phyloP scores from a whole-genome alignment of 768 basidiomycete genomes.

The Agrocybe pediades region DNA sequence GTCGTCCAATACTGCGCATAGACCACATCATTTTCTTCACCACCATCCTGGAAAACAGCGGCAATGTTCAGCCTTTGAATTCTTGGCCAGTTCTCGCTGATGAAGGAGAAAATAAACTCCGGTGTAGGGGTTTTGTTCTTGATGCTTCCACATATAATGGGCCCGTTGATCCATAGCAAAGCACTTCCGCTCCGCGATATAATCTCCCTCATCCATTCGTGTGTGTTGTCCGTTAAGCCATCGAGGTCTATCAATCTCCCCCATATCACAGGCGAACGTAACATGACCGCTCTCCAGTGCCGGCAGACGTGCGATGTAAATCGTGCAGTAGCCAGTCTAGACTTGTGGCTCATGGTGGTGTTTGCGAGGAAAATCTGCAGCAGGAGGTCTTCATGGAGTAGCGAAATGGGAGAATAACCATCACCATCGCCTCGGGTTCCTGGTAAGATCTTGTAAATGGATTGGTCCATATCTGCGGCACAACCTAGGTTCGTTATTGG shows the following conservation, averaged over 20 bases:
- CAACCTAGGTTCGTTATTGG: too few species aligned
- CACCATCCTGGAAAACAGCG: background rate
- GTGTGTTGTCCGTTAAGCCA: background rate
- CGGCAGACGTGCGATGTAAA: background rate
- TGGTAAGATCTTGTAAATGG: too few species aligned
- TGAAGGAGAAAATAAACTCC: background rate
- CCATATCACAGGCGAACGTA: background rate
- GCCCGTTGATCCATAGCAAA: background rate
- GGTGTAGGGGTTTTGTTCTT: background rate
- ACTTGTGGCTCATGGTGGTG: background rate
- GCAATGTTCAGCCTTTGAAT: background rate
- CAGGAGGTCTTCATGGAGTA: background rate
- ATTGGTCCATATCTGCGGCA: too few species aligned
- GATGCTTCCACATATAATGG: too few species aligned
- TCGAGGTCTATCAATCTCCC: background rate
- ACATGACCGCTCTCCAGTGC: background rate
- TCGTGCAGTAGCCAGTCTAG: background rate
- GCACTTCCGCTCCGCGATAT: background rate
- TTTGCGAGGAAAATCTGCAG: background rate
- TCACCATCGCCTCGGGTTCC: too few species aligned
- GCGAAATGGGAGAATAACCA: too few species aligned
- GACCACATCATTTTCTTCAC: background rate
- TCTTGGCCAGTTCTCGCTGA: background rate
- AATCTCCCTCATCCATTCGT: background rate
- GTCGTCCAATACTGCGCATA: background rate